These are phyloP conservation scores for Emmonsia crescens DNA, from an alignment of 2,329 filamentous ascomycete species.

Conservation along the genomic window DNA sequence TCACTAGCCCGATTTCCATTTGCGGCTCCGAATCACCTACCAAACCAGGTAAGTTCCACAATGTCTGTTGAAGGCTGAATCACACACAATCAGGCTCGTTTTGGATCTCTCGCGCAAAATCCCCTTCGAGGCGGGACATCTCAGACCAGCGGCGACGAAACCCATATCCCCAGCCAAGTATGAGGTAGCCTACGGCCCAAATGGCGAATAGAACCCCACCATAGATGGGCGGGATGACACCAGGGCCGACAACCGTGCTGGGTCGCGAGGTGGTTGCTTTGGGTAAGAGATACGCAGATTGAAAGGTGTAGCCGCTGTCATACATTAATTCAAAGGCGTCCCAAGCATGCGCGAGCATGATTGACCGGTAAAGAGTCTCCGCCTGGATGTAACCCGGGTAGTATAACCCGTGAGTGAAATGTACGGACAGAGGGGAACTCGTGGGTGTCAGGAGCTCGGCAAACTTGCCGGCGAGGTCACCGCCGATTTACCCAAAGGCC, in stretches of 20 bases:
- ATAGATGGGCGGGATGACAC: background rate
- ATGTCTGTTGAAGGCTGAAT: background rate
- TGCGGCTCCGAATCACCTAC: background rate
- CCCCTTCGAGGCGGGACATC: conserved; percentile 9
- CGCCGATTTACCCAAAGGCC: background rate
- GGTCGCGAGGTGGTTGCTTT: background rate
- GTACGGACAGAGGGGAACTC: background rate
- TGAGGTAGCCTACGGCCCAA: background rate
- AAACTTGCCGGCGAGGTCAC: background rate
- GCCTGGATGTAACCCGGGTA: background rate
- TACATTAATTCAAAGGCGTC: conserved; percentile 1
- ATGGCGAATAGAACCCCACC: background rate
- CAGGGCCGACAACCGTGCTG: background rate
- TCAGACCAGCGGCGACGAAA: conserved; percentile 3
- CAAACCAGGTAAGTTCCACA: background rate
- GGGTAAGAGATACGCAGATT: background rate
- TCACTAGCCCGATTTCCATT: background rate
- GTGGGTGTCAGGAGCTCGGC: background rate
- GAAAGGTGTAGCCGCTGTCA: background rate
- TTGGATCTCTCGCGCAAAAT: conserved; percentile 2
- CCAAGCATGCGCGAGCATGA: background rate
- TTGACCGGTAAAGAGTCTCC: background rate
- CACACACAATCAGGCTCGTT: background rate
- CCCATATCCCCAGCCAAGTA: background rate
- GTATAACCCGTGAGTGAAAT: too few species aligned